phyloP scores from a whole-genome alignment of 106 monocot genomes.

The Platanthera zijinensis region DNA sequence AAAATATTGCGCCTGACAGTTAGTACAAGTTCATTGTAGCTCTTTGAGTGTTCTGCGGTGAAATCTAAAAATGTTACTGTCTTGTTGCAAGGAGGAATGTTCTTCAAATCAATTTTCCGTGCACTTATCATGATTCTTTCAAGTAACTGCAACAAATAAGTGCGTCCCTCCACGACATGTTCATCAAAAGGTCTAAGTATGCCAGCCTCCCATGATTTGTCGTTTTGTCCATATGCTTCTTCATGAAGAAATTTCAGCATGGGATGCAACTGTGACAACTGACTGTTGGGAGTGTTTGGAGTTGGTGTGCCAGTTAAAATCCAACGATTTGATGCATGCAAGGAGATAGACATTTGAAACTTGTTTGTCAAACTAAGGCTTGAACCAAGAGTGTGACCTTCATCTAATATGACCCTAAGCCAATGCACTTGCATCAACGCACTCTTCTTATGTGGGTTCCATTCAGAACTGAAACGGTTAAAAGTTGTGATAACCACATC shows the following conservation, averaged over 20 bases:
- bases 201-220: conserved; percentile 73
- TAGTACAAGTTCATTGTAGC: conserved; percentile 87
- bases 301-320: conserved; percentile 98
- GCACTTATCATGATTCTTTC: conserved; percentile 87
- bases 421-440: conserved; percentile 89
- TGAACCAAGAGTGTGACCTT: conserved; percentile 96
- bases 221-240: conserved; percentile 71
- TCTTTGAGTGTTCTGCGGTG: conserved; percentile 70
- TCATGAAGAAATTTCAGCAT: conserved; percentile 98
- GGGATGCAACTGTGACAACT: conserved; percentile 82
- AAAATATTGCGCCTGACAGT: conserved; percentile 92
- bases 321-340: conserved; percentile 77
- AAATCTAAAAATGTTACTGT: conserved; percentile 72
- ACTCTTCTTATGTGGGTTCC: conserved; percentile 68
- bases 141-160: conserved; percentile 54
- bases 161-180: conserved; percentile 63
- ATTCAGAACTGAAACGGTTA: conserved; percentile 80
- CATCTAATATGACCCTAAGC: conserved; percentile 86
- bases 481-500: conserved; percentile 97
- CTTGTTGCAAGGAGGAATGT: conserved; percentile 82
- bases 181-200: conserved; percentile 86
- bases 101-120: conserved; percentile 75
- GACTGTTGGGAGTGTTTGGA: conserved; percentile 90
- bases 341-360: conserved; percentile 86
- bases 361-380: conserved; percentile 89